A percentile compares a stretch with the other conserved stretches of the same genome.
Evolutionary conservation across 768 basidiomycete genomes (phyloP).

Genomic region (Termitomyces sp.): DNA sequence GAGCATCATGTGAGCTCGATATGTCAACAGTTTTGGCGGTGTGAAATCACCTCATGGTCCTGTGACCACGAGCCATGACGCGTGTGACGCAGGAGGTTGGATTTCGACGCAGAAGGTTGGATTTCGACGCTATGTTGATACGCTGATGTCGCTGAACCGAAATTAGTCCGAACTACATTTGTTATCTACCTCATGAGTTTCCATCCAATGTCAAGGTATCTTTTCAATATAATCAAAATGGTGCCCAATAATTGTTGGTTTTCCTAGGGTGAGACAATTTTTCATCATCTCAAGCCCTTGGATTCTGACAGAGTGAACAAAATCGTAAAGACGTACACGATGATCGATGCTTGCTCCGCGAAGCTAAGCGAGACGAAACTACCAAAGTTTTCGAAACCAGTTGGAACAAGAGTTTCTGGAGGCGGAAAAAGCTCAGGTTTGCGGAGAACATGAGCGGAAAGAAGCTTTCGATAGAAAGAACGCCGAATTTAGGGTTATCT

Average conservation of each 20-base stretch:
- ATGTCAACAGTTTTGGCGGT: no score
- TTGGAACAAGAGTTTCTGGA: background rate
- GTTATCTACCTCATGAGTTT: background rate
- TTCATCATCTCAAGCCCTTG: background rate
- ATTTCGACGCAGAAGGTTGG: no score
- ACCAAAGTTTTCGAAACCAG: background rate
- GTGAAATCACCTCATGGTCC: no score
- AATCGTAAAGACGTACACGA: background rate
- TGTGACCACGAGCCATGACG: no score
- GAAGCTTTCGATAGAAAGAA: conserved; percentile 1
- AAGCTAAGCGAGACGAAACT: background rate
- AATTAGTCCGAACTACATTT: background rate
- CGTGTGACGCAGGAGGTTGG: no score
- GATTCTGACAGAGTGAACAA: background rate
- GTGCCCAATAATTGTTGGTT: background rate
- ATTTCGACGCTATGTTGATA: conserved; percentile 6
- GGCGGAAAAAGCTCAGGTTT: background rate
- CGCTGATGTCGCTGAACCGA: background rate
- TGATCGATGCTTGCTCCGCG: background rate
- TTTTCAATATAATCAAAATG: background rate
- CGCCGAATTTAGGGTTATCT: background rate
- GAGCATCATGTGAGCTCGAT: no score
- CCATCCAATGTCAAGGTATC: no score
- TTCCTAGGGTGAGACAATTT: background rate
- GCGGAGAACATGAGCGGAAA: background rate